phyloP scores from a whole-genome alignment of 495 filamentous ascomycete species.

The Amniculicola lignicola region DNA sequence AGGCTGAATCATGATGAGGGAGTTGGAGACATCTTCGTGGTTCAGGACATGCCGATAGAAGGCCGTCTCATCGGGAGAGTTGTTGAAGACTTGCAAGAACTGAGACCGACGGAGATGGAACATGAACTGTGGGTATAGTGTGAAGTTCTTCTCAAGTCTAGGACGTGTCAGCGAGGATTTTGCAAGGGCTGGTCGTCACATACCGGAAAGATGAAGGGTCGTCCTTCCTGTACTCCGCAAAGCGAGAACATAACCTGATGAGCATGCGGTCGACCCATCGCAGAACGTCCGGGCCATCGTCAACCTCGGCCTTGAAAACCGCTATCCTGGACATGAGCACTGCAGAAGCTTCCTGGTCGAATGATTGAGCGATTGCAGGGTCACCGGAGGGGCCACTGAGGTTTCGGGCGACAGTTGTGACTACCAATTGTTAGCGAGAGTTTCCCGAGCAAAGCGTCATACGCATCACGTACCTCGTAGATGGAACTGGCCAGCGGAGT shows the following conservation, averaged over 20 bases:
- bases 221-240: constrained; percentile 98
- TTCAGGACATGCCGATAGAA: constrained; percentile 97
- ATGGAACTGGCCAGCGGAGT: constrained; percentile 93
- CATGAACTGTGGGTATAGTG: constrained; percentile 99
- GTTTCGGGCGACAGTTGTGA: constrained; percentile 89
- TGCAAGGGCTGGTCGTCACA: too few species aligned
- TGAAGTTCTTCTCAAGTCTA: constrained; percentile 96
- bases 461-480: constrained; percentile 50
- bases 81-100: constrained; percentile 99
- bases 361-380: constrained; percentile 94
- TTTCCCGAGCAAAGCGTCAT: constrained; percentile 38
- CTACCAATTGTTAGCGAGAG: constrained; percentile 38
- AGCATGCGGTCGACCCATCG: constrained; percentile 99
- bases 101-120: constrained; percentile 96
- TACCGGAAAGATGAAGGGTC: constrained; percentile 87
- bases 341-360: constrained; percentile 97
- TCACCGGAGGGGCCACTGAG: constrained; percentile 94
- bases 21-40: constrained; percentile 96
- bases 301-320: constrained; percentile 98
- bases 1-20: constrained; percentile 97
- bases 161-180: constrained; percentile 1
- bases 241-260: constrained; percentile 91
- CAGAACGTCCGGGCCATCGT: constrained; percentile 97
- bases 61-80: constrained; percentile 97
- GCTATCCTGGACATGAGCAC: constrained; percentile 98